Base-by-base conservation (phyloP, 2,329 filamentous ascomycete species). In the Colletotrichum filicis region DNA sequence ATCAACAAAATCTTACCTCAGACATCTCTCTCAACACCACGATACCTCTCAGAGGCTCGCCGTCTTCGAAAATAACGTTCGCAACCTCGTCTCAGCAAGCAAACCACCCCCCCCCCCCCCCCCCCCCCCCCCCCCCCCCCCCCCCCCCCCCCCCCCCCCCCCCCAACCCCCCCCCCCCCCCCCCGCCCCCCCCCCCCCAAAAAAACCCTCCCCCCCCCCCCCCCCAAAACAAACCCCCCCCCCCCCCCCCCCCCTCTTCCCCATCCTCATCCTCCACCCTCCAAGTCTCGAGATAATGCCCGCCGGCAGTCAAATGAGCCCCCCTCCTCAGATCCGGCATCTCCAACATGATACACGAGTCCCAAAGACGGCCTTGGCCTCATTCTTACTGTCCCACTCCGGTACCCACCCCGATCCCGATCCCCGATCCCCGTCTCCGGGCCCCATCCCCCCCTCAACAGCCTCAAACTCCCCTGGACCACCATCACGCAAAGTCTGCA, bases 391-490 rank as follows among this genome's bases (percentile, higher is more conserved):
- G 11, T 16, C 37, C 37, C 37, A 7, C 37, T 16, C 37, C 35
- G 35, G 35, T 6, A 14, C 35, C 35, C 12, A 70, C 42, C 0
- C 32, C 65, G 30, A 70, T 12, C 32, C 32, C 32, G 32, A 35
- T 12, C 32, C 32, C 32, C 32, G 11, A 35, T 12, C 32, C 70
- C 35, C 28, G 66, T 70, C 46, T 60, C 64, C 42, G n/a, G 75
- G 75, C 63, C 74, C 71, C 73, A 59, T n/a, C n/a, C 30, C 60
- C 61, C 53, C 61, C 53, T 37, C 66, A 3, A 74, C 26, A 5
- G 4, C 4, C 26, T 5, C 26, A 1, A 35, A 19, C 61, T 53
- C 0, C 68, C 68, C 26, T 26, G 26, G 26, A 26, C 26, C 26
- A 26, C 26, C 26, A 26, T 5, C 4, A 26, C 26, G 1, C 26